Percentiles rank a stretch among this genome's conserved stretches.
Conservation (phyloP, 2,329 filamentous ascomycete species). For the Malbranchea zuffiana region DNA sequence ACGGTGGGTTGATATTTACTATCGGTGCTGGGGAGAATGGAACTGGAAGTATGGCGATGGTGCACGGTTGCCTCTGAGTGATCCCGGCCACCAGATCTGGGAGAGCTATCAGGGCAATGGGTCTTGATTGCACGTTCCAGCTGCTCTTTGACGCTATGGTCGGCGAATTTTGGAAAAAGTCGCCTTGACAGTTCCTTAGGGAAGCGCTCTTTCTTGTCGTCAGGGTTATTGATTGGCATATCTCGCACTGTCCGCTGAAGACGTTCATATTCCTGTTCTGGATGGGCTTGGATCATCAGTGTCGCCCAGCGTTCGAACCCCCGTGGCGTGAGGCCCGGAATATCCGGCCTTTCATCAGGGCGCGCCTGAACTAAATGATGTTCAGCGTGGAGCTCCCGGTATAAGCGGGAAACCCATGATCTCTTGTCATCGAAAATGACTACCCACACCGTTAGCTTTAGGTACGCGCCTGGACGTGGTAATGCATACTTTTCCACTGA, state of each 20-base stretch:
- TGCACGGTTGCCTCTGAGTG: conserved; percentile 24
- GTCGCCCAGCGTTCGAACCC: conserved; percentile 64
- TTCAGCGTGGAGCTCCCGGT: conserved; percentile 43
- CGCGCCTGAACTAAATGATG: conserved; percentile 55
- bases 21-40: conserved; percentile 1
- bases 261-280: conserved; percentile 61
- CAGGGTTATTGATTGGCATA: conserved; percentile 58
- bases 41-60: conserved; percentile 15
- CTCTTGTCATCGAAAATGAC: conserved; percentile 46
- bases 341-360: conserved; percentile 42
- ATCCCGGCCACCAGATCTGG: conserved; percentile 22
- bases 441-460: conserved; percentile 18
- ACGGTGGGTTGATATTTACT: conserved; percentile 13
- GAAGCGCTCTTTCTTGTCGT: conserved; percentile 58
- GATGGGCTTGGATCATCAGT: conserved; percentile 61
- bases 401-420: conserved; percentile 49
- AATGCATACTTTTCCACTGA: conserved; percentile 52
- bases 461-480: neutral
- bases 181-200: conserved; percentile 67
- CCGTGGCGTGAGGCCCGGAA: conserved; percentile 55
- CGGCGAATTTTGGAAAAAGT: conserved; percentile 53
- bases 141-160: conserved; percentile 48
- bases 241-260: conserved; percentile 57
- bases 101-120: conserved; percentile 40
- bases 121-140: conserved; percentile 50